phyloP scores from a whole-genome alignment of 768 basidiomycete species.

The Boletus barrowsii region DNA sequence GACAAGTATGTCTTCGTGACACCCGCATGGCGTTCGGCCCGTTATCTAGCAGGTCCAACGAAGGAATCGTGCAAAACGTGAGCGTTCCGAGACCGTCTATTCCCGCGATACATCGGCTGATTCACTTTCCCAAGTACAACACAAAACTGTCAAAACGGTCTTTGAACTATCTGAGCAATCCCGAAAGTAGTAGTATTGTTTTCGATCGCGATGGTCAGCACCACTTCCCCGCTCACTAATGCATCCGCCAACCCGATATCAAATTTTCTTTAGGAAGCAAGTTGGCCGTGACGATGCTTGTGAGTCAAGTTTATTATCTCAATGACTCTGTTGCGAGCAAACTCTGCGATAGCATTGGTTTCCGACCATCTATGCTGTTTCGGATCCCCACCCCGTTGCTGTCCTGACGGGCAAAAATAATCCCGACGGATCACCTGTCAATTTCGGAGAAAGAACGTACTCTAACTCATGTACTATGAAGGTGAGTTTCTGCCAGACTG shows the following conservation, averaged over 20 bases:
- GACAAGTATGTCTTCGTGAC: constrained; percentile 66
- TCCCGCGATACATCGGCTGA: constrained; percentile 23
- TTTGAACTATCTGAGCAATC: constrained; percentile 43
- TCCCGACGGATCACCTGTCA: constrained; percentile 52
- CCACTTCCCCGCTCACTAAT: constrained; percentile 2
- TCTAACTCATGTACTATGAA: constrained; percentile 78
- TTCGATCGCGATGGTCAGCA: constrained; percentile 65
- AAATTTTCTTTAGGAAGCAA: constrained; percentile 45
- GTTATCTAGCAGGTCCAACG: constrained; percentile 36
- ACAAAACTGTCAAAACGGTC: constrained; percentile 45
- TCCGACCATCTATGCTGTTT: constrained; percentile 67
- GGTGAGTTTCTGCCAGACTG: constrained; percentile 34
- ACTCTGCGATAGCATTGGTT: constrained; percentile 49
- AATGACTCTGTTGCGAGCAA: constrained; percentile 1
- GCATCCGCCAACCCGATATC: background rate
- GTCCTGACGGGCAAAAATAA: constrained; percentile 57
- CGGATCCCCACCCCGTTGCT: constrained; percentile 68
- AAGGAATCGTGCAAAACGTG: constrained; percentile 51
- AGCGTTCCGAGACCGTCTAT: background rate
- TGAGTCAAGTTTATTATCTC: constrained; percentile 30
- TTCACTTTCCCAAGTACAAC: constrained; percentile 39
- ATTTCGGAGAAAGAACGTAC: constrained; percentile 51
- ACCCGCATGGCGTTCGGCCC: constrained; percentile 72
- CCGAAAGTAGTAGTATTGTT: constrained; percentile 64
- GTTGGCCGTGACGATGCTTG: constrained; percentile 66